A percentile compares a stretch with the other conserved stretches of the same genome.
Evolutionary conservation across 2,329 filamentous ascomycete species (phyloP).

Genomic region (Elsinoe arachidis): DNA sequence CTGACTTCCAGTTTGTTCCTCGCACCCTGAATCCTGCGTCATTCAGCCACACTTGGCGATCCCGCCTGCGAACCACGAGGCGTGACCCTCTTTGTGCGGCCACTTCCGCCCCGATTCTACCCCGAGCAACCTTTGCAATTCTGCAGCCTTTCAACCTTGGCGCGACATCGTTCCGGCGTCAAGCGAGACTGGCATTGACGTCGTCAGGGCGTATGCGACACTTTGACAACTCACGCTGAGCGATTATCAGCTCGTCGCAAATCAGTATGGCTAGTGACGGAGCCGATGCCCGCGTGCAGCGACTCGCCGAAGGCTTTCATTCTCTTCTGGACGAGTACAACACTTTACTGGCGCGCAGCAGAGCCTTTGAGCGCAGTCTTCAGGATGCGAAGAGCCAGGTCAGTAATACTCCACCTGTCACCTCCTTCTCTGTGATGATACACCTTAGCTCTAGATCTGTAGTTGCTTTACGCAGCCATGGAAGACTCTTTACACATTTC

Average conservation of each 20-base stretch:
- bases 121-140: not conserved
- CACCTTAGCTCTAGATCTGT: conserved; percentile 46
- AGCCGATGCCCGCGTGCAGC: conserved; percentile 27
- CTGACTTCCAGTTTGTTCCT: not conserved
- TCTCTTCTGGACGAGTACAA: conserved; percentile 40
- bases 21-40: conserved; percentile 2
- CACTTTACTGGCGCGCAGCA: conserved; percentile 36
- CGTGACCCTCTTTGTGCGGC: not conserved
- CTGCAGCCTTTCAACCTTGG: not conserved
- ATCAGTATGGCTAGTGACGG: conserved; percentile 6
- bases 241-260: not conserved
- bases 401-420: conserved; percentile 19
- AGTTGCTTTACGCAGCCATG: conserved; percentile 37
- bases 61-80: conserved; percentile 2
- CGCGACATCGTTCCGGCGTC: not conserved
- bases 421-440: conserved; percentile 32
- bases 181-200: not conserved
- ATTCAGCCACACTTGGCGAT: conserved; percentile 3
- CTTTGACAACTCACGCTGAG: not conserved
- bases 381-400: conserved; percentile 43
- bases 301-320: conserved; percentile 38
- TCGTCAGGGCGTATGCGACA: too few species aligned
- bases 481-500: conserved; percentile 38
- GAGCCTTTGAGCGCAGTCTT: conserved; percentile 39
- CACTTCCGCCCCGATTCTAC: conserved; percentile 1